Evolutionary conservation across 495 filamentous ascomycete species (phyloP).

Genomic region (Trichoderma asperelloides): DNA sequence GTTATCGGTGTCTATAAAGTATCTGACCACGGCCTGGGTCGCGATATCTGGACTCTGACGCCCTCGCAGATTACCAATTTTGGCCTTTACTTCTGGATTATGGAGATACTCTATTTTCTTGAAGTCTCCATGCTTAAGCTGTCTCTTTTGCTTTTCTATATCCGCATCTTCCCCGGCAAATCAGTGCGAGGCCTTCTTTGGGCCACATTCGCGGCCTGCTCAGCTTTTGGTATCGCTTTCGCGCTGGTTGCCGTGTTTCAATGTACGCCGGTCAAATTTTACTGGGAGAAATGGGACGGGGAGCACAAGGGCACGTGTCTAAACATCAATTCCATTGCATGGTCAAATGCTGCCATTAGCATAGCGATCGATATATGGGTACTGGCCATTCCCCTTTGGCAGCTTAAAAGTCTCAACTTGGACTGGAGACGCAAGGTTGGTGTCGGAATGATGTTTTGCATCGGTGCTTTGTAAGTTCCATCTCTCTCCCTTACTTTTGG

Average conservation of each 20-base stretch:
- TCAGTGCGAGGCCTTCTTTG: constrained; percentile 17
- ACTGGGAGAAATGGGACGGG: constrained; percentile 22
- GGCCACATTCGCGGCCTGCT: constrained; percentile 16
- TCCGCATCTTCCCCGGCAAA: constrained; percentile 21
- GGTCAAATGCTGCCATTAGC: constrained; percentile 39
- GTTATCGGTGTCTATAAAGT: constrained; percentile 11
- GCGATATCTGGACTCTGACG: constrained; percentile 26
- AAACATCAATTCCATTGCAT: constrained; percentile 20
- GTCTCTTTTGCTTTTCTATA: constrained; percentile 34
- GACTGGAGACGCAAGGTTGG: constrained; percentile 37
- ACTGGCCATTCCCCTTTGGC: constrained; percentile 41
- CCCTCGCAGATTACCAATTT: constrained; percentile 18
- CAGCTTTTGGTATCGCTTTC: constrained; percentile 13
- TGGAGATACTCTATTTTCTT: constrained; percentile 22
- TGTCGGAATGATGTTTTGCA: constrained; percentile 43
- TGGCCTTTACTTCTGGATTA: constrained; percentile 16
- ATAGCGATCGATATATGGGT: constrained; percentile 45
- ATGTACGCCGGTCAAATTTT: constrained; percentile 22
- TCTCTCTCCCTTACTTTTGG: background rate
- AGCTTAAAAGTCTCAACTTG: constrained; percentile 34
- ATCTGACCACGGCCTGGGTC: constrained; percentile 22
- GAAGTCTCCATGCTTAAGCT: constrained; percentile 29
- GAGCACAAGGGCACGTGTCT: constrained; percentile 19
- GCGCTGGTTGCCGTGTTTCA: constrained; percentile 19
- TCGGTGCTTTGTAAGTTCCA: constrained; percentile 42